Conservation (phyloP, 345 rosid species). For the Conringia planisiliqua region DNA sequence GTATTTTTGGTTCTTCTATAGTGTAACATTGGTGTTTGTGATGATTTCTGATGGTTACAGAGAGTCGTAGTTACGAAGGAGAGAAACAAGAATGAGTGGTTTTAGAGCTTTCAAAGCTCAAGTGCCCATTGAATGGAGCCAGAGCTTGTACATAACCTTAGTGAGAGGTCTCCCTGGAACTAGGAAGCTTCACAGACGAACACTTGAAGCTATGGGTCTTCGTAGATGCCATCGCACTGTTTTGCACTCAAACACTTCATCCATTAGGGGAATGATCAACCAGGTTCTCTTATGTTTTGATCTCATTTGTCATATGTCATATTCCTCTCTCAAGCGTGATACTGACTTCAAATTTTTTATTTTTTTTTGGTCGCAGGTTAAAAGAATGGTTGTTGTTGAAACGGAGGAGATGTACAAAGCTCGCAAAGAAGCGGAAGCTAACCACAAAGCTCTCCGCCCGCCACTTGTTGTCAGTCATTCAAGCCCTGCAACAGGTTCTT, state of each 20-base stretch:
- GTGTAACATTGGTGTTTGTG: background rate
- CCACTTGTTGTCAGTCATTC: constrained; percentile 59
- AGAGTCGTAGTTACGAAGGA: background rate
- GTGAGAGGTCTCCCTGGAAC: constrained; percentile 88
- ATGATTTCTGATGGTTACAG: background rate
- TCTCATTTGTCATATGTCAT: background rate
- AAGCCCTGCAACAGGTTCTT: constrained; percentile 33
- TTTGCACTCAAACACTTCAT: constrained; percentile 56
- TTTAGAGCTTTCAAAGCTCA: constrained; percentile 73
- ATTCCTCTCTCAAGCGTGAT: background rate
- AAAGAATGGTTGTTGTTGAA: constrained; percentile 69
- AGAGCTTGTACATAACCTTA: constrained; percentile 61
- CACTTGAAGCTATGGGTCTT: constrained; percentile 70
- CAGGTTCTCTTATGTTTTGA: constrained; percentile 42
- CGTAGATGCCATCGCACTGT: constrained; percentile 74
- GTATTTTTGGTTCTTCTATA: background rate
- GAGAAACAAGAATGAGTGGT: constrained; percentile 51
- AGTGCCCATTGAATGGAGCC: constrained; percentile 64
- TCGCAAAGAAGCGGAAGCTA: constrained; percentile 57
- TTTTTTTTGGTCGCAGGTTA: constrained; percentile 42
- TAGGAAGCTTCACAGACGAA: constrained; percentile 75
- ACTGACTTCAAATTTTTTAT: background rate
- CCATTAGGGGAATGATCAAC: constrained; percentile 70
- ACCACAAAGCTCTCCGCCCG: constrained; percentile 54
- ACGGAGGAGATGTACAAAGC: constrained; percentile 80